These are phyloP conservation scores for Phytophthora multivora DNA, from an alignment of 352 stramenopile species.

Conservation along the genomic window DNA sequence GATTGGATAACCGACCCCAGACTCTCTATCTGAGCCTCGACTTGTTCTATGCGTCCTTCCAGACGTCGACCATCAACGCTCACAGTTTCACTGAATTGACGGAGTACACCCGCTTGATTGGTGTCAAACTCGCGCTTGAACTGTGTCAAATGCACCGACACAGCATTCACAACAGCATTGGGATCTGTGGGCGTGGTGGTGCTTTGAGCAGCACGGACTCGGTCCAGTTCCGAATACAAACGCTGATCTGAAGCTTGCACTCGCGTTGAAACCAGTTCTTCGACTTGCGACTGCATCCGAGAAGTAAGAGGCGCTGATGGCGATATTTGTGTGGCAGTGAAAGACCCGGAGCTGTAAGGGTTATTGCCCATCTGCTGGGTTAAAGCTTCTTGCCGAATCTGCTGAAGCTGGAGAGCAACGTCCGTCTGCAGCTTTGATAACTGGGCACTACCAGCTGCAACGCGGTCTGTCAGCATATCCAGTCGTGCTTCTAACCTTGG, in stretches of 20 bases:
- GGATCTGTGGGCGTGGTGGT: constrained; percentile 22
- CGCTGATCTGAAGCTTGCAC: constrained; percentile 43
- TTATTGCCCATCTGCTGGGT: constrained; percentile 22
- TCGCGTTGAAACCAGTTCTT: constrained; percentile 43
- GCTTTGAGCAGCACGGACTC: constrained; percentile 28
- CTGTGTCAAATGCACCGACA: constrained; percentile 59
- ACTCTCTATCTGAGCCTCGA: constrained; percentile 56
- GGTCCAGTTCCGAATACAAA: constrained; percentile 36
- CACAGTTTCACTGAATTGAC: constrained; percentile 60
- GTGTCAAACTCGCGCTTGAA: constrained; percentile 68
- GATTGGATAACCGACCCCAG: constrained; percentile 67
- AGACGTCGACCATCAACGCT: constrained; percentile 51
- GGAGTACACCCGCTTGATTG: constrained; percentile 51
- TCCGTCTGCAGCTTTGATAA: constrained; percentile 51
- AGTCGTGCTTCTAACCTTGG: constrained; percentile 61
- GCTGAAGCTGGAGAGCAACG: constrained; percentile 37
- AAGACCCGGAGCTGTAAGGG: constrained; percentile 14
- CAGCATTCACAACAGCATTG: constrained; percentile 56
- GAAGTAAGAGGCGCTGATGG: constrained; percentile 37
- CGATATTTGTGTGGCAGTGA: constrained; percentile 9
- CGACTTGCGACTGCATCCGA: constrained; percentile 56
- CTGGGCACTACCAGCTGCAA: constrained; percentile 47
- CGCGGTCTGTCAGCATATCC: constrained; percentile 62
- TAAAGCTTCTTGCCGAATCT: constrained; percentile 36
- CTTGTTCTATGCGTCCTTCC: constrained; percentile 53